These are phyloP conservation scores for Panicum miliaceum DNA, from an alignment of 176 grass and related monocot genomes.

Conservation along the genomic window DNA sequence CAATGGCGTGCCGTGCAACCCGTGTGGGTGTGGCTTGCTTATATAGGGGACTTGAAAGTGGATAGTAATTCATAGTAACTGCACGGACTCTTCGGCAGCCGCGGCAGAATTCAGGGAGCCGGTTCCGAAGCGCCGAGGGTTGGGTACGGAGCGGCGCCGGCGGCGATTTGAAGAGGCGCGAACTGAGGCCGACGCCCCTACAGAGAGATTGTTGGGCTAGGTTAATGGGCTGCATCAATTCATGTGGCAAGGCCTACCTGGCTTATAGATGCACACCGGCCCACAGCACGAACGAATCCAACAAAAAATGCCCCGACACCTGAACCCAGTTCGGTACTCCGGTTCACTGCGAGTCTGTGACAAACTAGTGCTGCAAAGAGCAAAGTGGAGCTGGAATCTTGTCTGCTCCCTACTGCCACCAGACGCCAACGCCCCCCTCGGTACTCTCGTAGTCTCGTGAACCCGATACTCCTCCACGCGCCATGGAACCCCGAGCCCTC, in stretches of 20 bases:
- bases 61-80: too few relatives aligned
- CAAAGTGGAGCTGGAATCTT: constrained; percentile 15
- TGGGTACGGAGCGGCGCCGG: background rate
- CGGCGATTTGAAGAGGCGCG: too few relatives aligned
- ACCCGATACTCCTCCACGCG: background rate
- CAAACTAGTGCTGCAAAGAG: background rate
- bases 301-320: background rate
- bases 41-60: too few relatives aligned
- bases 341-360: too few relatives aligned
- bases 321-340: too few relatives aligned
- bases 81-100: background rate
- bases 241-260: background rate
- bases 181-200: too few relatives aligned
- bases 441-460: background rate
- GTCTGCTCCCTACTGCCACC: background rate
- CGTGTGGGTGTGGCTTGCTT: background rate
- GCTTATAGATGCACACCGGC: background rate
- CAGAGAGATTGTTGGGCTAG: too few relatives aligned
- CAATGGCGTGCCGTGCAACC: too few relatives aligned
- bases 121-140: background rate
- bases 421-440: constrained; percentile 35
- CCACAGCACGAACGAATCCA: background rate
- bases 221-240: background rate
- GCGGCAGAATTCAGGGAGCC: background rate
- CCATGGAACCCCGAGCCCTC: constrained; percentile 34